These are phyloP conservation scores for Candida golubevii DNA, from an alignment of 805 yeast genomes.

Conservation along the genomic window DNA sequence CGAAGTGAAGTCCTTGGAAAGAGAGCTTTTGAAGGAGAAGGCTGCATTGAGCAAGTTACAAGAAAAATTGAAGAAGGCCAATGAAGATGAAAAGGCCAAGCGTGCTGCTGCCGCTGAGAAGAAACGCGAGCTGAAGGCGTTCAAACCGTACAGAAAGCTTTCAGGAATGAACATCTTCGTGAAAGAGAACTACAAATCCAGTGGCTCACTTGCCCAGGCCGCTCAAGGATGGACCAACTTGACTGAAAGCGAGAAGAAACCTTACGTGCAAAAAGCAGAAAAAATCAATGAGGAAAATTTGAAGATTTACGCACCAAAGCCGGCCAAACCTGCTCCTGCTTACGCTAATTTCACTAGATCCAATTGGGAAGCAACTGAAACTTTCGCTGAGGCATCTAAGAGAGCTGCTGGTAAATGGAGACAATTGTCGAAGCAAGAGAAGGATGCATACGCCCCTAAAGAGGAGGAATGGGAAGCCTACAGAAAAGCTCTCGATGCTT, in stretches of 20 bases:
- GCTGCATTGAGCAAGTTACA: conserved; percentile 9
- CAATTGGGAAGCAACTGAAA: conserved; percentile 21
- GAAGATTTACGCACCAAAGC: conserved; percentile 28
- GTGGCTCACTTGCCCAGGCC: conserved; percentile 16
- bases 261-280: conserved; percentile 23
- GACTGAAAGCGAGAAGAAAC: conserved; percentile 26
- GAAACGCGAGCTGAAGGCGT: conserved; percentile 17
- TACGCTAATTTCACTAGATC: conserved; percentile 30
- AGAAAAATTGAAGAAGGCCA: conserved; percentile 11
- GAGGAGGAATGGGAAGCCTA: conserved; percentile 19
- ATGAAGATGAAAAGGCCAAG: conserved; percentile 9
- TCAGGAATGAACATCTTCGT: conserved; percentile 23
- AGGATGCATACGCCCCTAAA: conserved; percentile 21
- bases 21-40: conserved; percentile 21
- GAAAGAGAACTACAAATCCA: conserved; percentile 18
- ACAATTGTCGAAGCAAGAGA: conserved; percentile 25
- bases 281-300: conserved; percentile 24
- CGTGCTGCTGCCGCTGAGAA: conserved; percentile 11
- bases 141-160: conserved; percentile 22
- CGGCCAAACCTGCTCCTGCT: conserved; percentile 28
- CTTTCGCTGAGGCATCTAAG: conserved; percentile 24
- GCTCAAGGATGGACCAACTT: conserved; percentile 25
- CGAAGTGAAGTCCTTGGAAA: conserved; percentile 11
- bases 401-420: conserved; percentile 30
- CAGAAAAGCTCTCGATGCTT: conserved; percentile 20